Percentiles rank a stretch among this genome's conserved stretches.
Conservation (phyloP, 108 stramenopile genomes). For the Nitzschia inconspicua region DNA sequence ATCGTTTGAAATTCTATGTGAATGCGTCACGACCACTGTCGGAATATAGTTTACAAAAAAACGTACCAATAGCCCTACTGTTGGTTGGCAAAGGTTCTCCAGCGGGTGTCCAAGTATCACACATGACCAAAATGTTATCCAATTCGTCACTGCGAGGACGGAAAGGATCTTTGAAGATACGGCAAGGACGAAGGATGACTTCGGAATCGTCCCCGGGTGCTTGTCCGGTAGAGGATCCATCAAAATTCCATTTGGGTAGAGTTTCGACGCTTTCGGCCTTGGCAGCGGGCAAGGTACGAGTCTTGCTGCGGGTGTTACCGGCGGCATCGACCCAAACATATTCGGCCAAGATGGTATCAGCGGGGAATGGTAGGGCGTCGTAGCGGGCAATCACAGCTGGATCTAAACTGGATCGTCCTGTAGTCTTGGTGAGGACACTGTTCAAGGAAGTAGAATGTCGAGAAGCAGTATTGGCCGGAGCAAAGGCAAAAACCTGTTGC, state of each 20-base stretch:
- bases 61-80: slow-evolving; percentile 80
- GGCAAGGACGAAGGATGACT: slow-evolving; percentile 84
- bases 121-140: slow-evolving; percentile 94
- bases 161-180: slow-evolving; percentile 94
- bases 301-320: slow-evolving; percentile 85
- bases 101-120: slow-evolving; percentile 92
- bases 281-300: slow-evolving; percentile 70
- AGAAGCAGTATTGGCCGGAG: slow-evolving; percentile 8
- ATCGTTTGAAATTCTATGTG: neutral
- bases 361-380: slow-evolving; percentile 61
- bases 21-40: too few relatives aligned
- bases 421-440: slow-evolving; percentile 24
- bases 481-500: slow-evolving; percentile 30
- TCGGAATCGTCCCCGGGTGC: slow-evolving; percentile 97
- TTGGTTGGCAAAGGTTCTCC: slow-evolving; percentile 86
- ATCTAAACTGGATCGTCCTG: slow-evolving; percentile 73
- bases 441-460: slow-evolving; percentile 19
- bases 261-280: slow-evolving; percentile 47
- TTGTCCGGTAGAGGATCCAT: slow-evolving; percentile 93
- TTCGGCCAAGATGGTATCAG: slow-evolving; percentile 75
- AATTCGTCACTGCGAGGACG: slow-evolving; percentile 76
- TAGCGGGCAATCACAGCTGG: slow-evolving; percentile 65
- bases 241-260: slow-evolving; percentile 96
- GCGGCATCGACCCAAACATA: slow-evolving; percentile 93
- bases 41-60: neutral